Base-by-base conservation (phyloP, 768 basidiomycete genomes). In the Lepiota venenata region DNA sequence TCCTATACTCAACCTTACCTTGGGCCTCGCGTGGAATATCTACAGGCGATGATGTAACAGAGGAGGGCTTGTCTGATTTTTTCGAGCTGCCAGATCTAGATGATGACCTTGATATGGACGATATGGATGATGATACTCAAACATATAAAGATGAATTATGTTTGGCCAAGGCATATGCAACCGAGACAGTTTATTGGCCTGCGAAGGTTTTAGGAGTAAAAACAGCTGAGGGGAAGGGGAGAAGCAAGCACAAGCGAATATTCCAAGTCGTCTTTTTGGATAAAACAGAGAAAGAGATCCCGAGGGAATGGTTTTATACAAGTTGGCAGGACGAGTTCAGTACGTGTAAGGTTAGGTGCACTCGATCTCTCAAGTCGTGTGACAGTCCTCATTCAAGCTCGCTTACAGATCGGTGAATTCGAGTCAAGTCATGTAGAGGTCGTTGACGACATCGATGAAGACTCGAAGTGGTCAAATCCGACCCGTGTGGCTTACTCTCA, bases 261-360 rank as follows among this genome's bases (percentile, higher is more conserved):
- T 92, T 88, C 64, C 63, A 58, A 20, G 69, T 88, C 5, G 66
- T 71, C n/a, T 91, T 80, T 68, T 69, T 88, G 58, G 88, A 89
- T 53, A 75, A 73, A 2, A 71, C 64, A 3, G 56, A 67, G 40
- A 64, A 69, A 54, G 56, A 67, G 7, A 65, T 84, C 8, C 64
- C 78, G 1, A 71, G 85, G 35, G 70, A 73, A 22, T 73, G 69
- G 70, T 88, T 91, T 65, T 85, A 73, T 66, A 78, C 78, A 0
- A 73, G 72, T 22, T 76, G 78, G 18, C 78, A 89, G 55, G 72
- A 77, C 1, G 83, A 71, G n/a, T 91, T 91, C 66, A 74, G 68
- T 18, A 78, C 70, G 5, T 91, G 88, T 70, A 71, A 74, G 69
- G 85, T 85, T 25, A 47, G 39, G 56, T 37, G 10, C 12, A 56